These are phyloP conservation scores for Secale cereale DNA, from an alignment of 176 grass and related monocot species.

Conservation along the genomic window DNA sequence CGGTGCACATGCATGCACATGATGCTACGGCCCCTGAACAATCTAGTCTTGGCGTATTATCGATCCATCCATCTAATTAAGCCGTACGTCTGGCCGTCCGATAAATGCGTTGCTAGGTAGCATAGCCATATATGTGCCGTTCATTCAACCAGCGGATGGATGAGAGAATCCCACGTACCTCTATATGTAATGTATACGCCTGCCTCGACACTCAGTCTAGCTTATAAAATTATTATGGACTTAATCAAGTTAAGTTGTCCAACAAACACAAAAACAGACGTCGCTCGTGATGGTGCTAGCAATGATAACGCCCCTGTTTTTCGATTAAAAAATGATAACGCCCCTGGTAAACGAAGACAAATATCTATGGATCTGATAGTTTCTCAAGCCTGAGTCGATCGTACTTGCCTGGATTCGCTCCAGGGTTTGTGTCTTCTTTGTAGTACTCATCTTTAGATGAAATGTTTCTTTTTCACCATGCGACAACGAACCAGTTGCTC, in stretches of 20 bases:
- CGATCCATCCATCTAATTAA: not conserved
- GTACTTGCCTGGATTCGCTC: too few relatives aligned
- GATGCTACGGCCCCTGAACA: not conserved
- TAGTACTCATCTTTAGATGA: too few relatives aligned
- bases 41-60: not conserved
- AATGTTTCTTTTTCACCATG: too few relatives aligned
- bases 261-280: not conserved
- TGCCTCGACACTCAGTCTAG: not conserved
- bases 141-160: not conserved
- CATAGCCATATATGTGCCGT: not conserved
- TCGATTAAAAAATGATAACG: too few relatives aligned
- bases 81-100: not conserved
- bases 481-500: too few relatives aligned
- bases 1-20: constrained; percentile 47
- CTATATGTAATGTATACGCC: not conserved
- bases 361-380: not conserved
- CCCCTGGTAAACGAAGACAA: not conserved
- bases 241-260: not conserved
- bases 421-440: too few relatives aligned
- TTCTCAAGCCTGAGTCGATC: not conserved
- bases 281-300: not conserved
- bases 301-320: not conserved
- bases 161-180: not conserved
- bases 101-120: not conserved
- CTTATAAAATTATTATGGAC: not conserved